Conservation (phyloP, 768 basidiomycete genomes). For the Xanthoconium stramineum region DNA sequence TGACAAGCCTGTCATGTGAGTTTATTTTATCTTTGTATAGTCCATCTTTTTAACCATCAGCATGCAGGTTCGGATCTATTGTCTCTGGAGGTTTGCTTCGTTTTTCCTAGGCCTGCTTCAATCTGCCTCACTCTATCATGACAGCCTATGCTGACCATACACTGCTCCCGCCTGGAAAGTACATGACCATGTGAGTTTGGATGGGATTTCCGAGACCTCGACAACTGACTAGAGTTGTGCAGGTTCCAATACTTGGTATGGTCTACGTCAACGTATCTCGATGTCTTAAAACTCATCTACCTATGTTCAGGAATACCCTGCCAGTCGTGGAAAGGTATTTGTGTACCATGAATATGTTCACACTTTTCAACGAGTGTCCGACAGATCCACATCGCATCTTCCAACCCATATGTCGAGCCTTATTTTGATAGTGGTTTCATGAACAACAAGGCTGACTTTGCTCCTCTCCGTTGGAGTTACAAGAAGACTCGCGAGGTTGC, state of each 20-base stretch:
- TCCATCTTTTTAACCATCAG: background rate
- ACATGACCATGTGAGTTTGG: slow-evolving; percentile 58
- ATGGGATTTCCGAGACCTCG: slow-evolving; percentile 29
- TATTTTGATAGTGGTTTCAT: slow-evolving; percentile 74
- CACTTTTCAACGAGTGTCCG: background rate
- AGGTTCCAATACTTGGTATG: slow-evolving; percentile 26
- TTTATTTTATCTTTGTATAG: background rate
- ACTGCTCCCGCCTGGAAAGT: slow-evolving; percentile 68
- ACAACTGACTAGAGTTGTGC: too few relatives aligned
- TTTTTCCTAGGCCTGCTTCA: background rate
- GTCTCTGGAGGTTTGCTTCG: slow-evolving; percentile 50
- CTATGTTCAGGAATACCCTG: slow-evolving; percentile 54
- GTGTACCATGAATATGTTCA: background rate
- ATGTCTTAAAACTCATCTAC: background rate
- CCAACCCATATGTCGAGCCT: slow-evolving; percentile 61
- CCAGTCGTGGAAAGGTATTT: slow-evolving; percentile 62
- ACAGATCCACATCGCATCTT: slow-evolving; percentile 60
- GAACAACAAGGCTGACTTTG: slow-evolving; percentile 76
- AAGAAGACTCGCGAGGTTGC: slow-evolving; percentile 74
- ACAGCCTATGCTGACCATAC: slow-evolving; percentile 68
- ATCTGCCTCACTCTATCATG: background rate
- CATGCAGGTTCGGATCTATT: slow-evolving; percentile 56
- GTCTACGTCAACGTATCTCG: background rate
- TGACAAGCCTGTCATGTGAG: slow-evolving; percentile 72
- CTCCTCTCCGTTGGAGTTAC: slow-evolving; percentile 74